These are phyloP conservation scores for Saccharomyces paradoxus DNA, from an alignment of 805 yeast genomes.

Conservation along the genomic window DNA sequence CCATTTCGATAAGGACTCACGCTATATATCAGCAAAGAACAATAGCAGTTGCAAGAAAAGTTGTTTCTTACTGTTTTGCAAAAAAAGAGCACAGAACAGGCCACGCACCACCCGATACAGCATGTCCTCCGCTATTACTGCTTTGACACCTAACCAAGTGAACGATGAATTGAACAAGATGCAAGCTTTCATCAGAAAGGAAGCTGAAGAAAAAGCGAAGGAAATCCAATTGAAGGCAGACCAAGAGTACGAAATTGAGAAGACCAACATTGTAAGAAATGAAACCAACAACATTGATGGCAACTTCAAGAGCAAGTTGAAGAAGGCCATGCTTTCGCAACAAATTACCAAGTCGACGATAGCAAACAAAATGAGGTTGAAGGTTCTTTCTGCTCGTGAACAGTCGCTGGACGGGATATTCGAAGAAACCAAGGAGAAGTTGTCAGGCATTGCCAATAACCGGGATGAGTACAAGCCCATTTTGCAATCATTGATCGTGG, in stretches of 20 bases:
- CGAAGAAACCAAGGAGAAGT: conserved; percentile 54
- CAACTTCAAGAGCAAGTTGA: conserved; percentile 69
- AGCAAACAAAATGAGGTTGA: conserved; percentile 89
- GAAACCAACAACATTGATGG: conserved; percentile 86
- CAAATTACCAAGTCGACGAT: conserved; percentile 93
- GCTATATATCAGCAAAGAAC: neutral
- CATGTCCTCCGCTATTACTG: conserved; percentile 33
- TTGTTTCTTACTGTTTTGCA: neutral
- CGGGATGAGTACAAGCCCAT: conserved; percentile 61
- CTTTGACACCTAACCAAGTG: conserved; percentile 48
- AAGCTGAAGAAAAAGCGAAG: conserved; percentile 97
- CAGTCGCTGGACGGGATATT: conserved; percentile 68
- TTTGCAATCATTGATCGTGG: conserved; percentile 71
- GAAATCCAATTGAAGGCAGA: conserved; percentile 94
- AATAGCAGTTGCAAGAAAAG: neutral
- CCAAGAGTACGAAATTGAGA: conserved; percentile 97
- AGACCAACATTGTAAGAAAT: conserved; percentile 86
- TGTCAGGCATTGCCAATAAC: conserved; percentile 45
- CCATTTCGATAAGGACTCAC: neutral
- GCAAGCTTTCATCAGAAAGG: conserved; percentile 98
- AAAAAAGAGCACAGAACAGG: neutral
- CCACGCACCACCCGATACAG: neutral
- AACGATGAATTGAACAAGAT: conserved; percentile 92
- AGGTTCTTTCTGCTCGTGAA: conserved; percentile 80
- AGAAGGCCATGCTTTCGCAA: conserved; percentile 86